Conservation (phyloP, 768 basidiomycete species). For the Amanita jacksonii region DNA sequence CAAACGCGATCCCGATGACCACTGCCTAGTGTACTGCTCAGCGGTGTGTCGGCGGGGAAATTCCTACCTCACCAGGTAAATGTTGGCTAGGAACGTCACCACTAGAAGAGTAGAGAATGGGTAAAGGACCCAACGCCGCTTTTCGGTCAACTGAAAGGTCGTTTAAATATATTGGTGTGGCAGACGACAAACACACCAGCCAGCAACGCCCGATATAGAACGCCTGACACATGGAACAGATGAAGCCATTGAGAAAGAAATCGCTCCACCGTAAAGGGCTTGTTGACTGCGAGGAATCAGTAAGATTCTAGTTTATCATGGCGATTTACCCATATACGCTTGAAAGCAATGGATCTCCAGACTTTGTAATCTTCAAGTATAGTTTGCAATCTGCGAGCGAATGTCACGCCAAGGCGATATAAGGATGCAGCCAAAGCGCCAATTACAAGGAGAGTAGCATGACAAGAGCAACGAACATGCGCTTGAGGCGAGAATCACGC, state of each 20-base stretch:
- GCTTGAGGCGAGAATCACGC: constrained; percentile 36
- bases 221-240: constrained; percentile 36
- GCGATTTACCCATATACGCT: constrained; percentile 25
- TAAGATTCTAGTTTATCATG: not conserved
- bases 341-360: constrained; percentile 26
- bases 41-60: not conserved
- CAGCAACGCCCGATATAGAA: constrained; percentile 43
- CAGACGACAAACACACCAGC: constrained; percentile 27
- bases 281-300: constrained; percentile 21
- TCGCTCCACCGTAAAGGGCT: constrained; percentile 35
- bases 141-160: constrained; percentile 28
- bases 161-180: not conserved
- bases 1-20: constrained; percentile 21
- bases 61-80: constrained; percentile 25
- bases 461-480: constrained; percentile 29
- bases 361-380: constrained; percentile 31
- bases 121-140: constrained; percentile 25
- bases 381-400: constrained; percentile 27
- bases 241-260: constrained; percentile 37
- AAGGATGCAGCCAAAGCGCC: not conserved
- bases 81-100: constrained; percentile 26
- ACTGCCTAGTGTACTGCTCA: constrained; percentile 16
- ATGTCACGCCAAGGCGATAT: not conserved
- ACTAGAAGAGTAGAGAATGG: constrained; percentile 25
- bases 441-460: constrained; percentile 34